A percentile compares a stretch with the other conserved stretches of the same genome.
These are phyloP conservation scores for Fraxinus platypoda DNA, from an alignment of 305 asterid genomes.

Conservation along the genomic window DNA sequence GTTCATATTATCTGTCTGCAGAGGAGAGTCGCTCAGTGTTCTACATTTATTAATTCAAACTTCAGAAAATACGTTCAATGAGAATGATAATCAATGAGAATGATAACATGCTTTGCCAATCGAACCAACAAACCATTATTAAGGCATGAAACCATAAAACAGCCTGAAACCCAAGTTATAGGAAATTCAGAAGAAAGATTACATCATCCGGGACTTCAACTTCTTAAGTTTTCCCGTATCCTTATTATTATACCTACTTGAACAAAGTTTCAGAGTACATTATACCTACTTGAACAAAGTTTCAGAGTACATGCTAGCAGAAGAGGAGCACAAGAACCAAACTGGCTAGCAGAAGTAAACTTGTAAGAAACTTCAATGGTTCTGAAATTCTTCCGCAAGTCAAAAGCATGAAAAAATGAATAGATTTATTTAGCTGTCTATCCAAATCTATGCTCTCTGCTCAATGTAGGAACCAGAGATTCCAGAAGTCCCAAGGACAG, in stretches of 20 bases:
- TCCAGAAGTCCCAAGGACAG: slow-evolving; percentile 93
- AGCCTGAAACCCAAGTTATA: neutral
- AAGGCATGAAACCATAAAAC: neutral
- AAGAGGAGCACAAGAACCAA: slow-evolving; percentile 24
- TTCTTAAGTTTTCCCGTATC: slow-evolving; percentile 18
- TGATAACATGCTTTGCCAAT: neutral
- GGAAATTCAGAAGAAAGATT: slow-evolving; percentile 12
- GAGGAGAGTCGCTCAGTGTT: neutral
- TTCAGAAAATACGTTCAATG: neutral
- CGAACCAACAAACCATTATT: neutral
- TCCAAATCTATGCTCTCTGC: slow-evolving; percentile 62
- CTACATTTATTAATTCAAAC: neutral
- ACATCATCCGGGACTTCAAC: slow-evolving; percentile 6
- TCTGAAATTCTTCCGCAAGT: slow-evolving; percentile 22
- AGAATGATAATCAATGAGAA: neutral
- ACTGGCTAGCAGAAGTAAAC: slow-evolving; percentile 18
- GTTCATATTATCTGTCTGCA: neutral
- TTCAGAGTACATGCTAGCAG: slow-evolving; percentile 20
- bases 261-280: slow-evolving; percentile 21
- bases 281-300: slow-evolving; percentile 14
- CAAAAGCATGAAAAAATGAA: slow-evolving; percentile 11
- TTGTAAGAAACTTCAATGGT: slow-evolving; percentile 6
- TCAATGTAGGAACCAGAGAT: slow-evolving; percentile 91
- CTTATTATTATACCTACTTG: slow-evolving; percentile 23
- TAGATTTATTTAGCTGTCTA: slow-evolving; percentile 8